A percentile compares a stretch with the other conserved stretches of the same genome.
phyloP scores from a whole-genome alignment of 176 grass and related monocot species.

The Cocos nucifera region DNA sequence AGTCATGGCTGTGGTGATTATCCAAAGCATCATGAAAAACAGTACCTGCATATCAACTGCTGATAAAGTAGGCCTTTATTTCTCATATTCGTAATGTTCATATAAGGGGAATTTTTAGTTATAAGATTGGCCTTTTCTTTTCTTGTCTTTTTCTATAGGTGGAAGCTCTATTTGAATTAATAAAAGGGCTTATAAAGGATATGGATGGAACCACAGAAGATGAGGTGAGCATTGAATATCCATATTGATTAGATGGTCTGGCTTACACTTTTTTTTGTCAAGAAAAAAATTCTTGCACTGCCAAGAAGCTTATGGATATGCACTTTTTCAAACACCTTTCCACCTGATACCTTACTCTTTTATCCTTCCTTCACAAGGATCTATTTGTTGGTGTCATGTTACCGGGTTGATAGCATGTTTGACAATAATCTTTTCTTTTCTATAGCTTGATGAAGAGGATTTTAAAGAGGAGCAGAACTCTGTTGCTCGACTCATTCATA shows the following conservation, averaged over 20 bases:
- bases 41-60: slow-evolving; percentile 81
- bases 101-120: slow-evolving; percentile 2
- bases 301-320: no score
- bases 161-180: slow-evolving; percentile 82
- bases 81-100: slow-evolving; percentile 1
- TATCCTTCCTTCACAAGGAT: no score
- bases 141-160: slow-evolving; percentile 35
- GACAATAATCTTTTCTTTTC: not conserved
- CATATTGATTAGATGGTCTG: not conserved
- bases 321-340: no score
- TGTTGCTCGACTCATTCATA: slow-evolving; percentile 95
- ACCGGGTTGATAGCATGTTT: no score
- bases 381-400: no score
- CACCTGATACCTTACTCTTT: no score
- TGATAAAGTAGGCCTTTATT: slow-evolving; percentile 68
- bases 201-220: slow-evolving; percentile 79
- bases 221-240: slow-evolving; percentile 41
- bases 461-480: slow-evolving; percentile 99
- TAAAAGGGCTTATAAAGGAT: slow-evolving; percentile 96
- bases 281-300: no score
- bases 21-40: slow-evolving; percentile 99
- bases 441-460: slow-evolving; percentile 94
- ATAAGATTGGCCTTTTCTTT: slow-evolving; percentile 12
- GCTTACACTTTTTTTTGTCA: no score
- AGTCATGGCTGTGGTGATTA: slow-evolving; percentile 98